phyloP scores from a whole-genome alignment of 208 protist genomes.

The Crithidia bombi region DNA sequence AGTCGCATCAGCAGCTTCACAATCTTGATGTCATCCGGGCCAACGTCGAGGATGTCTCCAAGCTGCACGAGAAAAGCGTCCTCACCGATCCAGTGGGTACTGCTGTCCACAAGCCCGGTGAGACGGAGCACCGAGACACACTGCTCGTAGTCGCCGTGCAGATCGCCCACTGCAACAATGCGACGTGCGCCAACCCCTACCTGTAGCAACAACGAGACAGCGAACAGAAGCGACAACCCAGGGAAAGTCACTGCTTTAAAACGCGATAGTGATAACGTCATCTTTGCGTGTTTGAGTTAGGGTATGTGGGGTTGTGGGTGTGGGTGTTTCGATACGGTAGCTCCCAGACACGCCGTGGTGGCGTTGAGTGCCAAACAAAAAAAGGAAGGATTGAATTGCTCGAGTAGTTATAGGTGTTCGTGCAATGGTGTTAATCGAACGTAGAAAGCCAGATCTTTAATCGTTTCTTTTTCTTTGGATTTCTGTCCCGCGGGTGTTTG shows the following conservation, averaged over 20 bases:
- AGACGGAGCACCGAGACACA: slow-evolving; percentile 69
- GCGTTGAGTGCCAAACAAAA: no score
- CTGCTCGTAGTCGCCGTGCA: slow-evolving; percentile 90
- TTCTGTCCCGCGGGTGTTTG: no score
- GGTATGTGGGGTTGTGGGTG: no score
- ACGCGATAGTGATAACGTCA: neutral
- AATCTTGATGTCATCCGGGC: slow-evolving; percentile 82
- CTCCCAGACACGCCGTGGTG: no score
- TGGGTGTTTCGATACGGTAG: no score
- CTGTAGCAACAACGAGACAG: slow-evolving; percentile 18
- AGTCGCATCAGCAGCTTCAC: slow-evolving; percentile 83
- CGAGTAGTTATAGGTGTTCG: no score
- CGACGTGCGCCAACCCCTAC: slow-evolving; percentile 47
- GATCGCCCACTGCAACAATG: slow-evolving; percentile 81
- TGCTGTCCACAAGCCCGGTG: slow-evolving; percentile 68
- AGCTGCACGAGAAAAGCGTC: slow-evolving; percentile 85
- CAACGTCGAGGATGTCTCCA: slow-evolving; percentile 94
- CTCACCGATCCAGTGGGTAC: slow-evolving; percentile 78
- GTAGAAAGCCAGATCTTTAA: no score
- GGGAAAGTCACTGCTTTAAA: neutral
- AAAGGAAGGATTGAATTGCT: no score
- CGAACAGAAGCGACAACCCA: neutral
- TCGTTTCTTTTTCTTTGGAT: no score
- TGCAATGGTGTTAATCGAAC: no score
- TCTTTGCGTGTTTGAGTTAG: no score